Conservation (phyloP, 192 early-diverging fungal genomes). For the Radiomyces spectabilis region DNA sequence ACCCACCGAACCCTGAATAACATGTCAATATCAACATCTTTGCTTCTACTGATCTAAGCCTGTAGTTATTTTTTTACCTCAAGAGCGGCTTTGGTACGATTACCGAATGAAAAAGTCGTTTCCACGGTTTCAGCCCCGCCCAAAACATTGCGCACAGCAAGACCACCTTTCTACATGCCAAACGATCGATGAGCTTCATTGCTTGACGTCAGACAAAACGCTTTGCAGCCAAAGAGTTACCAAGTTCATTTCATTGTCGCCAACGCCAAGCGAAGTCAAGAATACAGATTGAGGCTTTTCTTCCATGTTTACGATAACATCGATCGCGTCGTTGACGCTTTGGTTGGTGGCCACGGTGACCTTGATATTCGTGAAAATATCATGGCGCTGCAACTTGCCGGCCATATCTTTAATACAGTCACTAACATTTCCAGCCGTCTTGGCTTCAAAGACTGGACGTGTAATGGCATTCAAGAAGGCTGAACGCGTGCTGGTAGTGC, state of each 20-base stretch:
- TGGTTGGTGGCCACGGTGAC: constrained; percentile 53
- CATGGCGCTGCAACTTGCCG: constrained; percentile 48
- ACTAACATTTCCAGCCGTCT: not conserved
- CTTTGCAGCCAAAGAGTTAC: constrained; percentile 30
- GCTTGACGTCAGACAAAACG: not conserved
- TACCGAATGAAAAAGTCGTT: constrained; percentile 28
- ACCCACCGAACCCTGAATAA: constrained; percentile 16
- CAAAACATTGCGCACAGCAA: constrained; percentile 72
- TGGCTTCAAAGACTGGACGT: not conserved
- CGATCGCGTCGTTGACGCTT: constrained; percentile 39
- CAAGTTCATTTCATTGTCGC: constrained; percentile 75
- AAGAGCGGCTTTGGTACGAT: constrained; percentile 32
- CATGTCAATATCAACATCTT: not conserved
- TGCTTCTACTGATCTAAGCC: not conserved
- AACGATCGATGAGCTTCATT: not conserved
- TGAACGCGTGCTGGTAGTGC: not conserved
- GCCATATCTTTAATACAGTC: constrained; percentile 9
- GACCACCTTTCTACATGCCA: constrained; percentile 24
- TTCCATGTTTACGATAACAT: constrained; percentile 65
- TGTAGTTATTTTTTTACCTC: constrained; percentile 26
- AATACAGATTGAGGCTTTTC: constrained; percentile 61
- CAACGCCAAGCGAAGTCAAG: constrained; percentile 75
- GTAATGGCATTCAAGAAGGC: not conserved
- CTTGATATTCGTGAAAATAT: constrained; percentile 61
- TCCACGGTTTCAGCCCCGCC: constrained; percentile 80